Conservation (phyloP, 345 rosid genomes). For the Heritiera littoralis region DNA sequence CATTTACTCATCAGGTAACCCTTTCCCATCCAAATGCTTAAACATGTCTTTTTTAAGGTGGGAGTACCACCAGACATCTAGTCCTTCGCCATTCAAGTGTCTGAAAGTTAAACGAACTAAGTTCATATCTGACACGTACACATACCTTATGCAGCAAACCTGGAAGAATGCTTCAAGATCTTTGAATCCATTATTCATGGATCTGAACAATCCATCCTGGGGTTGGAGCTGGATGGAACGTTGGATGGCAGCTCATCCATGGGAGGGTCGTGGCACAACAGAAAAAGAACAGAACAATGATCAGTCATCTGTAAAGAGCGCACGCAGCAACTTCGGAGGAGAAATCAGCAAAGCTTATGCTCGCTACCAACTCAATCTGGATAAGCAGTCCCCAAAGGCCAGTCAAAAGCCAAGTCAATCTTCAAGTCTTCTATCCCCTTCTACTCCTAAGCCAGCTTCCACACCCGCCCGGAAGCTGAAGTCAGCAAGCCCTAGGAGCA, state of each 20-base stretch:
- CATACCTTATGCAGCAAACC: slow-evolving; percentile 56
- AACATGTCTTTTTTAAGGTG: background rate
- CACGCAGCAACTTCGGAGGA: slow-evolving; percentile 46
- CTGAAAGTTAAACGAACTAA: no score
- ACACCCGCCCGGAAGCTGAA: slow-evolving; percentile 61
- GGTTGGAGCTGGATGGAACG: slow-evolving; percentile 99
- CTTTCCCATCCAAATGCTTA: background rate
- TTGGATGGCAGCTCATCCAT: slow-evolving; percentile 96
- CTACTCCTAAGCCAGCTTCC: slow-evolving; percentile 55
- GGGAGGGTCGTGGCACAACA: slow-evolving; percentile 49
- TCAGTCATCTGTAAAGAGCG: slow-evolving; percentile 51
- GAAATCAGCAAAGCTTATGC: slow-evolving; percentile 66
- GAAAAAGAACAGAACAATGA: slow-evolving; percentile 66
- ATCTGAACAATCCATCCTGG: slow-evolving; percentile 83
- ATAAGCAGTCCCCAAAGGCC: slow-evolving; percentile 63
- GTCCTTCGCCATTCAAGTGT: no score
- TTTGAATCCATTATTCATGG: slow-evolving; percentile 72
- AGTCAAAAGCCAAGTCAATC: slow-evolving; percentile 54
- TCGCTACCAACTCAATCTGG: slow-evolving; percentile 65
- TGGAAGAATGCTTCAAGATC: slow-evolving; percentile 70
- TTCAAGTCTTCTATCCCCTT: slow-evolving; percentile 52
- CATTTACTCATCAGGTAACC: slow-evolving; percentile 75
- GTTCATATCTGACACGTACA: no score
- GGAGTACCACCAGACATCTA: background rate
- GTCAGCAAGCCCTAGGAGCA: slow-evolving; percentile 53